Conservation (phyloP, 2,329 filamentous ascomycete species). For the Coniochaeta hoffmannii region DNA sequence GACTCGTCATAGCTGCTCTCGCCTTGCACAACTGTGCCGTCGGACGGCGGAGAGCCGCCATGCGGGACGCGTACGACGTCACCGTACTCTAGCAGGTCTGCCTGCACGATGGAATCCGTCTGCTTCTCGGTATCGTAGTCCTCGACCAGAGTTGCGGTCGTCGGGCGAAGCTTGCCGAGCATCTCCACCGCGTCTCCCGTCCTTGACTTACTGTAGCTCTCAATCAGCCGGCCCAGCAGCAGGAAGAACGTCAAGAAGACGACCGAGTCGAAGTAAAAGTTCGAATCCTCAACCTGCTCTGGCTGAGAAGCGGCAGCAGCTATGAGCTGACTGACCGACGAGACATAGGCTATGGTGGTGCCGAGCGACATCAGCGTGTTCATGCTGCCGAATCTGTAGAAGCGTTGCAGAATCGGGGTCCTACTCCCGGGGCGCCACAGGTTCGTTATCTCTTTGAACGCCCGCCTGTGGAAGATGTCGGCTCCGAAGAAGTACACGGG, state of each 20-base stretch:
- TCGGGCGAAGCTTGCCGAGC: constrained; percentile 69
- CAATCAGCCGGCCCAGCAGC: constrained; percentile 64
- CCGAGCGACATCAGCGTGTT: constrained; percentile 87
- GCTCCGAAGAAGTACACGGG: constrained; percentile 83
- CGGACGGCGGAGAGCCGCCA: constrained; percentile 77
- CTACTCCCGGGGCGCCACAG: constrained; percentile 73
- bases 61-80: constrained; percentile 69
- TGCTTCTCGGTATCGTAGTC: constrained; percentile 27
- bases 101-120: constrained; percentile 33
- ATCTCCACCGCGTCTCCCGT: constrained; percentile 80
- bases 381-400: constrained; percentile 95
- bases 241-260: constrained; percentile 89
- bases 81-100: constrained; percentile 69
- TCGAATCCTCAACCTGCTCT: constrained; percentile 34
- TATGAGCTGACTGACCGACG: constrained; percentile 72
- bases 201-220: constrained; percentile 86
- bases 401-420: constrained; percentile 64
- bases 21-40: constrained; percentile 60
- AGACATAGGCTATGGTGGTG: constrained; percentile 79
- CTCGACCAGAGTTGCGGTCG: constrained; percentile 64
- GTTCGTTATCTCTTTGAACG: constrained; percentile 68
- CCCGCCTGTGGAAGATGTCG: constrained; percentile 74
- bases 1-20: constrained; percentile 77
- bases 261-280: constrained; percentile 85
- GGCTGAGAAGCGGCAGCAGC: constrained; percentile 41